A percentile compares a stretch with the other conserved stretches of the same genome.
These are phyloP conservation scores for Guillardia theta DNA, from an alignment of 78 protist genomes.

Conservation along the genomic window DNA sequence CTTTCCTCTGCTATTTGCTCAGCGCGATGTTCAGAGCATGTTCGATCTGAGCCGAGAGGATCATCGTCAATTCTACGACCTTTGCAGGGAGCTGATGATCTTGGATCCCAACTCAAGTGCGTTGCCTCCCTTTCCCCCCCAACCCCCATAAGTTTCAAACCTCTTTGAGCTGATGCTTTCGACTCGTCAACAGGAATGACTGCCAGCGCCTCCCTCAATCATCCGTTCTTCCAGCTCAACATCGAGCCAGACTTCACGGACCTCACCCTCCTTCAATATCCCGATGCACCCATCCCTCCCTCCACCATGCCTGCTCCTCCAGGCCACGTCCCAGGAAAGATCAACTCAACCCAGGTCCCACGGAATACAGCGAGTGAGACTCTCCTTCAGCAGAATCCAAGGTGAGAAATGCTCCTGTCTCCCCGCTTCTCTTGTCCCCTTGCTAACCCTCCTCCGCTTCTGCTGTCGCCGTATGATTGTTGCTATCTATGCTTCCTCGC, in stretches of 20 bases:
- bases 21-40: not conserved
- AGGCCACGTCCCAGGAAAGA: no score
- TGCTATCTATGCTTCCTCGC: no score
- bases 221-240: not conserved
- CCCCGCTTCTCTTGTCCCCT: no score
- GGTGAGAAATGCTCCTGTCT: no score
- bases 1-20: not conserved
- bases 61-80: not conserved
- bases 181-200: not conserved
- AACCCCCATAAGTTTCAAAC: not conserved
- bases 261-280: not conserved
- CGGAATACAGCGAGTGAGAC: no score
- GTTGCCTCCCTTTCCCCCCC: not conserved
- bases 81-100: not conserved
- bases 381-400: no score
- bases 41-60: not conserved
- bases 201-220: not conserved
- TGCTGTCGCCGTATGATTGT: no score
- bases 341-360: no score
- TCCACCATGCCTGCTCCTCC: slow-evolving; percentile 22
- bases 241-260: not conserved
- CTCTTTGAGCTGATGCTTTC: not conserved
- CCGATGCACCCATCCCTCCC: slow-evolving; percentile 18
- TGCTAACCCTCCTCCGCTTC: no score
- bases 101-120: not conserved